These are phyloP conservation scores for Magnolia sinica DNA, from an alignment of 164 flowering plant genomes.

Conservation along the genomic window DNA sequence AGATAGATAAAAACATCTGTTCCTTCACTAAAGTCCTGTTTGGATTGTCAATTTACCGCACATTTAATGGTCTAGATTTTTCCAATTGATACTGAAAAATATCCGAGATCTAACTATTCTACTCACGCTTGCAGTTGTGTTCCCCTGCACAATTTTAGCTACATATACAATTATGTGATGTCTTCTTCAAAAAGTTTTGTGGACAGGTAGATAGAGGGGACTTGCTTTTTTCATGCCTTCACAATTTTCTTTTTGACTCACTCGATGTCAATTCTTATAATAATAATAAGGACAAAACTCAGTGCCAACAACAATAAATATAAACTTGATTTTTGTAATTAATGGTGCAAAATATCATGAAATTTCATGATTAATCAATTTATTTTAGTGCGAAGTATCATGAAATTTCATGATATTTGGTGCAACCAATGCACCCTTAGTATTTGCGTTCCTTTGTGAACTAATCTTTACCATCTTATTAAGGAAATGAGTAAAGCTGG, in stretches of 20 bases:
- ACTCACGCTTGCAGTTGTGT: constrained; percentile 69
- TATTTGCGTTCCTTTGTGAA: neutral
- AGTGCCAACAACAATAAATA: too few relatives aligned
- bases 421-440: too few relatives aligned
- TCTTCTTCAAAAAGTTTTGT: constrained; percentile 84
- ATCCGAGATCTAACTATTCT: neutral
- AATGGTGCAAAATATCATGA: too few relatives aligned
- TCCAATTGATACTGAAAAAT: neutral
- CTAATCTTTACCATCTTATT: neutral
- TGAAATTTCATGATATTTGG: too few relatives aligned
- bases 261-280: neutral
- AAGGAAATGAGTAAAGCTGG: neutral
- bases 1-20: neutral
- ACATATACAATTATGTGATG: constrained; percentile 73
- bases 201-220: constrained; percentile 60
- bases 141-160: constrained; percentile 90
- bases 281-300: too few relatives aligned
- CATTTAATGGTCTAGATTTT: neutral
- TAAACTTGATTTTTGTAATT: too few relatives aligned
- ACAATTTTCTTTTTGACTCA: neutral
- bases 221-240: neutral
- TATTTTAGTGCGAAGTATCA: too few relatives aligned
- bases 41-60: neutral
- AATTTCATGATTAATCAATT: too few relatives aligned
- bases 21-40: neutral